These are phyloP conservation scores for Gilbertella persicaria DNA, from an alignment of 371 early-diverging fungal genomes.

Conservation along the genomic window DNA sequence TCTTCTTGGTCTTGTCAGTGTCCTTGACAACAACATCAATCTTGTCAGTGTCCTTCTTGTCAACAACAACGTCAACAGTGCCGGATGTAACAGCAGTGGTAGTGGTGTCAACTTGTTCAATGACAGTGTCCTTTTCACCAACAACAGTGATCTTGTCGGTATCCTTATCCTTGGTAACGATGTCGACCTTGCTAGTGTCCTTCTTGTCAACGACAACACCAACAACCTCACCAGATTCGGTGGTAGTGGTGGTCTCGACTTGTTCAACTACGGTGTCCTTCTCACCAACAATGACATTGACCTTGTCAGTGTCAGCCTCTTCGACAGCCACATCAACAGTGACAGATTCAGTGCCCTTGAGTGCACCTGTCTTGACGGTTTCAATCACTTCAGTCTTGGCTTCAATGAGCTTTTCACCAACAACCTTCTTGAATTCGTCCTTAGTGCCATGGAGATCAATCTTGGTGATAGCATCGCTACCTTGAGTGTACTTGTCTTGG, in stretches of 20 bases:
- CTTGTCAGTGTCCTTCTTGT: background rate
- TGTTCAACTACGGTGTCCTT: background rate
- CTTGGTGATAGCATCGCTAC: background rate
- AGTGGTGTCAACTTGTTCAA: conserved; percentile 9
- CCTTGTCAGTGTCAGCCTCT: background rate
- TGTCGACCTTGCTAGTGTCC: background rate
- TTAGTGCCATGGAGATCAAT: background rate
- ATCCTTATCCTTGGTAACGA: conserved; percentile 1
- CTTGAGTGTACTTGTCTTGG: background rate
- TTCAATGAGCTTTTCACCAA: background rate
- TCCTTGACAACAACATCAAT: background rate
- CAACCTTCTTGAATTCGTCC: background rate
- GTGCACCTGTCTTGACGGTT: background rate
- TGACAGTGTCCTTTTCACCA: conserved; percentile 10
- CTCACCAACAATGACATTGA: background rate
- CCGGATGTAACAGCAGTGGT: conserved; percentile 4
- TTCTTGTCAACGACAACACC: background rate
- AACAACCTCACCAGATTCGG: background rate
- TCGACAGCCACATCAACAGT: background rate
- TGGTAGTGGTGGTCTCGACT: background rate
- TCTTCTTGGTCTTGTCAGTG: conserved; percentile 4
- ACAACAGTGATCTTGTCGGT: background rate
- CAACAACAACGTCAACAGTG: background rate
- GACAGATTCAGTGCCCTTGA: background rate
- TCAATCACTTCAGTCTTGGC: background rate